Percentiles rank a stretch among this genome's conserved stretches.
phyloP scores from a whole-genome alignment of 2,329 filamentous ascomycete genomes.

The Apiospora marii region DNA sequence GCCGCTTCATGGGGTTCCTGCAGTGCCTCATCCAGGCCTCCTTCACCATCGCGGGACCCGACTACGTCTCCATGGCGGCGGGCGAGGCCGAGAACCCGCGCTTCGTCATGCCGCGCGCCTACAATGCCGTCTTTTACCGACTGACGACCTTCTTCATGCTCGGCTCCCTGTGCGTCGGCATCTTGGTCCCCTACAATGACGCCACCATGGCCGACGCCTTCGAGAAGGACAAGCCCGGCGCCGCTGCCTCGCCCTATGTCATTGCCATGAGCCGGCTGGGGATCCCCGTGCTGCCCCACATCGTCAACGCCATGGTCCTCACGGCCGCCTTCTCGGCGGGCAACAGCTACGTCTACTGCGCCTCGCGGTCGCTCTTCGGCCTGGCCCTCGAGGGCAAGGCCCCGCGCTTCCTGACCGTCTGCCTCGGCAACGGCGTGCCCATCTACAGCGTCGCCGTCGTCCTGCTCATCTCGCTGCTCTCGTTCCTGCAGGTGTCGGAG shows the following conservation, averaged over 20 bases:
- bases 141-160: slow-evolving; percentile 79
- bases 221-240: slow-evolving; percentile 64
- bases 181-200: slow-evolving; percentile 76
- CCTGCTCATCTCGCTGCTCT: slow-evolving; percentile 72
- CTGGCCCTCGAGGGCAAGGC: slow-evolving; percentile 74
- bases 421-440: slow-evolving; percentile 72
- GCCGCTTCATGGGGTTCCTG: slow-evolving; percentile 79
- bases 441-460: slow-evolving; percentile 75
- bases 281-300: slow-evolving; percentile 70
- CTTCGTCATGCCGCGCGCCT: slow-evolving; percentile 74
- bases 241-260: slow-evolving; percentile 73
- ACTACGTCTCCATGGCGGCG: slow-evolving; percentile 68
- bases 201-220: slow-evolving; percentile 67
- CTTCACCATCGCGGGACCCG: slow-evolving; percentile 69
- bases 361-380: slow-evolving; percentile 72
- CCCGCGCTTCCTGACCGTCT: slow-evolving; percentile 64
- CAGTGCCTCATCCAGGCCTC: slow-evolving; percentile 76
- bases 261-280: slow-evolving; percentile 72
- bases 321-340: slow-evolving; percentile 73
- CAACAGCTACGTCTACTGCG: slow-evolving; percentile 74
- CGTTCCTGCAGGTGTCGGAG: slow-evolving; percentile 76
- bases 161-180: slow-evolving; percentile 75
- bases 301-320: slow-evolving; percentile 77
- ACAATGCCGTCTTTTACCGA: slow-evolving; percentile 81
- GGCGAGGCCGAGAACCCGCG: slow-evolving; percentile 77